phyloP scores from a whole-genome alignment of 495 filamentous ascomycete genomes.

The Penicillium arizonense region DNA sequence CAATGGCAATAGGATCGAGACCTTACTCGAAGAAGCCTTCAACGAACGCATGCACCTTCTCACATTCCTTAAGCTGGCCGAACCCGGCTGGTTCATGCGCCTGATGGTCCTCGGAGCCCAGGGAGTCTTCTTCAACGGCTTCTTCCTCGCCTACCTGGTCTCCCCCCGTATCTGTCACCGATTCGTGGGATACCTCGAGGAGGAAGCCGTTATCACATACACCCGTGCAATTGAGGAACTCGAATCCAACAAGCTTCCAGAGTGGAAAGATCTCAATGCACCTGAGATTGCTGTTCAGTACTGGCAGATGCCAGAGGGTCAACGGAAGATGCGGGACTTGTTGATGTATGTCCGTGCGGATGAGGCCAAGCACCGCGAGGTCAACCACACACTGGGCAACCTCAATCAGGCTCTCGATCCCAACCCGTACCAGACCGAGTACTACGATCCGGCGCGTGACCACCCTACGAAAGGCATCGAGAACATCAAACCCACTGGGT shows the following conservation, averaged over 20 bases:
- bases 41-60: slow-evolving; percentile 97
- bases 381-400: slow-evolving; percentile 93
- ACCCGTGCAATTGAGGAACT: slow-evolving; percentile 82
- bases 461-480: slow-evolving; percentile 72
- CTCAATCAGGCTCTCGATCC: slow-evolving; percentile 78
- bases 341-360: slow-evolving; percentile 88
- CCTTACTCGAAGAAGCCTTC: slow-evolving; percentile 86
- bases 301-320: slow-evolving; percentile 88
- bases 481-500: slow-evolving; percentile 66
- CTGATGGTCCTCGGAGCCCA: slow-evolving; percentile 80
- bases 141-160: slow-evolving; percentile 87
- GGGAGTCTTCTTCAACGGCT: slow-evolving; percentile 89
- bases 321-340: slow-evolving; percentile 80
- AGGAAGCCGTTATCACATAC: slow-evolving; percentile 96
- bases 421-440: slow-evolving; percentile 82
- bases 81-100: slow-evolving; percentile 88
- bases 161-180: slow-evolving; percentile 89
- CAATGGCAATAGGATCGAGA: slow-evolving; percentile 68
- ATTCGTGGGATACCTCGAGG: slow-evolving; percentile 95
- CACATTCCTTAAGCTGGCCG: slow-evolving; percentile 89
- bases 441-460: slow-evolving; percentile 60
- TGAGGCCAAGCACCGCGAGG: slow-evolving; percentile 95
- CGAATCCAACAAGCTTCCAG: slow-evolving; percentile 76
- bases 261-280: slow-evolving; percentile 75
- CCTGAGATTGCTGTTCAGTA: slow-evolving; percentile 88